These are phyloP conservation scores for Mangifera indica DNA, from an alignment of 345 rosid genomes.

Conservation along the genomic window DNA sequence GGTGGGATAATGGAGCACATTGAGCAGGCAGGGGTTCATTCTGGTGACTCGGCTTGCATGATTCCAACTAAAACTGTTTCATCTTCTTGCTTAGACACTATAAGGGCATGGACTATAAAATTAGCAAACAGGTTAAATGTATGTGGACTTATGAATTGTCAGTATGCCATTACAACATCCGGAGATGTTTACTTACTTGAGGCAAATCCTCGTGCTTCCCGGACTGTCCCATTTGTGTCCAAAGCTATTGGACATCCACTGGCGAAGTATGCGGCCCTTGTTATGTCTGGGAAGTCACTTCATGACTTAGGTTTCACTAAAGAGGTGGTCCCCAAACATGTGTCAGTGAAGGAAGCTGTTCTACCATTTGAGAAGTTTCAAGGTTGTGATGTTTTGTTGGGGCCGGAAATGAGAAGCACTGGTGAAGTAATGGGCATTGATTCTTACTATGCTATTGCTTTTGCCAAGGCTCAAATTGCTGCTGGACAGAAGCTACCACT, in stretches of 20 bases:
- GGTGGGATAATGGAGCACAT: constrained; percentile 99
- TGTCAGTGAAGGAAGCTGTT: constrained; percentile 94
- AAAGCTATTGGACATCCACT: constrained; percentile 94
- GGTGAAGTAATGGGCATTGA: constrained; percentile 98
- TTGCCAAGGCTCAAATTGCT: constrained; percentile 93
- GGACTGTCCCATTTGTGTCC: constrained; percentile 97
- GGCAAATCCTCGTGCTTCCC: constrained; percentile 98
- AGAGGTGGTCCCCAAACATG: constrained; percentile 81
- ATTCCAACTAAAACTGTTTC: constrained; percentile 84
- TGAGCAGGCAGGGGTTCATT: constrained; percentile 97
- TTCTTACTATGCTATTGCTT: constrained; percentile 56
- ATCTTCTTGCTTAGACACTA: constrained; percentile 66
- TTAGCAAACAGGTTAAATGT: constrained; percentile 78
- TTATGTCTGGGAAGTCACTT: constrained; percentile 87
- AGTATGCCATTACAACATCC: constrained; percentile 76
- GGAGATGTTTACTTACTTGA: constrained; percentile 90
- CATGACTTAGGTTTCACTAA: constrained; percentile 59
- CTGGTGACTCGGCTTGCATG: constrained; percentile 96
- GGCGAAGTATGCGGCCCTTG: constrained; percentile 91
- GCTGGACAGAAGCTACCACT: constrained; percentile 91
- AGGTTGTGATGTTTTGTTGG: constrained; percentile 89
- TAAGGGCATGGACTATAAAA: constrained; percentile 74
- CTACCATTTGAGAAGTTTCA: constrained; percentile 93
- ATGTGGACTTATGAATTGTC: constrained; percentile 97
- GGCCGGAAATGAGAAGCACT: constrained; percentile 97